A percentile compares a stretch with the other conserved stretches of the same genome.
Conservation (phyloP, 257 asterid species). For the Rhazya stricta region DNA sequence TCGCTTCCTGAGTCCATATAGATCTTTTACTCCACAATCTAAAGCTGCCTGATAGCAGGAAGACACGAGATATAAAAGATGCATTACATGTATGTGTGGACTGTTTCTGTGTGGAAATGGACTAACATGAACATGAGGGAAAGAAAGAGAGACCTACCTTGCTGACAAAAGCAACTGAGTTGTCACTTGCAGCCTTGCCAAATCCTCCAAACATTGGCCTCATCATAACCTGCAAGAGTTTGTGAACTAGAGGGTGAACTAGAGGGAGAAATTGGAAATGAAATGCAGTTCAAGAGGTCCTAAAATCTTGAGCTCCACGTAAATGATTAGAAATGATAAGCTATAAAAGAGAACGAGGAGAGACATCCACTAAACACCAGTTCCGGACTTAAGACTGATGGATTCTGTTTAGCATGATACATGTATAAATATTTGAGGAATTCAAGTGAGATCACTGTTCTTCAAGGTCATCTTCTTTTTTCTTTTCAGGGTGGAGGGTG, state of each 20-base stretch:
- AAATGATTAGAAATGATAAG: neutral
- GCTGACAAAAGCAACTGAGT: conserved; percentile 92
- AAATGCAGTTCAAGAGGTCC: neutral
- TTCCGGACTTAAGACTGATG: neutral
- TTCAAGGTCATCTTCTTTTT: neutral
- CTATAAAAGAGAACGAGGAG: neutral
- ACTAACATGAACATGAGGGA: neutral
- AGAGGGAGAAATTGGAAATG: neutral
- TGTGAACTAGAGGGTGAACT: too few relatives aligned
- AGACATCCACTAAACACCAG: neutral
- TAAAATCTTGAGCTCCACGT: neutral
- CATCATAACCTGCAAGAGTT: conserved; percentile 64
- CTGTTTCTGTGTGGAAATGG: neutral
- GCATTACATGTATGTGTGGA: neutral
- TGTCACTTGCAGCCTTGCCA: conserved; percentile 77
- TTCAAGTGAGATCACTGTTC: neutral
- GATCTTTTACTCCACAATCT: conserved; percentile 45
- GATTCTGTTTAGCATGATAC: neutral
- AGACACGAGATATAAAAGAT: neutral
- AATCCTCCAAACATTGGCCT: conserved; percentile 99
- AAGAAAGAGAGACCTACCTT: conserved; percentile 32
- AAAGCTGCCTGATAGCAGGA: conserved; percentile 47
- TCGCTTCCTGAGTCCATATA: conserved; percentile 64
- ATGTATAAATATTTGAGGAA: neutral
- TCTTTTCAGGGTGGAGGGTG: neutral